These are phyloP conservation scores for Xenosphaeropsis pyriputrescens DNA, from an alignment of 2,329 filamentous ascomycete genomes.

Conservation along the genomic window DNA sequence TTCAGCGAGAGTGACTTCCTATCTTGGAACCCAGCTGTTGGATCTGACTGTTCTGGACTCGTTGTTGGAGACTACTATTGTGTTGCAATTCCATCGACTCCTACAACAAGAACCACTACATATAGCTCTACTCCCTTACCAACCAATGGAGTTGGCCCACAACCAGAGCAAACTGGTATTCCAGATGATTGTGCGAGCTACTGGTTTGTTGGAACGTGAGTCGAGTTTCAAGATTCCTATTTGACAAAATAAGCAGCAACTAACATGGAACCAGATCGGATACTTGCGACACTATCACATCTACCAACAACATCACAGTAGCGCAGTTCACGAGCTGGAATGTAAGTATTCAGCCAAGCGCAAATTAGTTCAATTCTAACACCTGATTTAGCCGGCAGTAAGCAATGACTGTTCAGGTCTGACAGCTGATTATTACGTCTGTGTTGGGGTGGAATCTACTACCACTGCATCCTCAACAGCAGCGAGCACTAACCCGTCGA, in stretches of 20 bases:
- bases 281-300: slow-evolving; percentile 1
- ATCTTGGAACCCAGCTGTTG: slow-evolving; percentile 2
- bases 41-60: slow-evolving; percentile 1
- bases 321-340: slow-evolving; percentile 1
- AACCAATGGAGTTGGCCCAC: slow-evolving; percentile 2
- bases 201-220: slow-evolving; percentile 2
- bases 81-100: slow-evolving; percentile 1
- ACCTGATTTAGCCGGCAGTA: slow-evolving; percentile 1
- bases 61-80: slow-evolving; percentile 3
- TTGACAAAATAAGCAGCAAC: neutral
- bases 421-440: slow-evolving; percentile 1
- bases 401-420: slow-evolving; percentile 1
- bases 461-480: neutral
- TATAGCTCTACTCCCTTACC: neutral
- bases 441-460: slow-evolving; percentile 1
- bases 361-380: neutral
- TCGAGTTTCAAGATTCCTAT: neutral
- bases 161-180: slow-evolving; percentile 2
- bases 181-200: neutral
- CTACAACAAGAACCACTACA: slow-evolving; percentile 1
- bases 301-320: slow-evolving; percentile 1
- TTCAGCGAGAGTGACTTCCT: neutral
- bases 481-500: neutral
- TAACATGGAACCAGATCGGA: neutral
- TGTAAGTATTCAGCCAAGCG: no score